Evolutionary conservation across 805 yeast species (phyloP).

Genomic region (Wickerhamomyces bisporus): DNA sequence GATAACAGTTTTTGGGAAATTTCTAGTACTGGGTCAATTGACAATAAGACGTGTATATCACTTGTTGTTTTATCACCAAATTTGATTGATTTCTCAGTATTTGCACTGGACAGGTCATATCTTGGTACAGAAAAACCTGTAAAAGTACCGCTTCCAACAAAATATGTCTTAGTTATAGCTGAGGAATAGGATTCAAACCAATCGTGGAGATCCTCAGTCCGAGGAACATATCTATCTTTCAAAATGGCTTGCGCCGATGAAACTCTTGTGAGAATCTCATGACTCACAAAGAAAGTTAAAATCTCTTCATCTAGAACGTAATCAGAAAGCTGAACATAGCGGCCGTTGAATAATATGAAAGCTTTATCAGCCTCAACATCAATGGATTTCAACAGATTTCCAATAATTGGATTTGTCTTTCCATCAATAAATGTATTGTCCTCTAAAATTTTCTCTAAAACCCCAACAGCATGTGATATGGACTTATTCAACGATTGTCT

Average conservation of each 20-base stretch:
- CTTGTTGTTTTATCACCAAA: conserved; percentile 25
- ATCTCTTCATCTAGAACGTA: conserved; percentile 23
- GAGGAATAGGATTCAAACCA: conserved; percentile 46
- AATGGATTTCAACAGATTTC: conserved; percentile 25
- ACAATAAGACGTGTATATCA: conserved; percentile 48
- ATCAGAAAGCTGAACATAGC: conserved; percentile 36
- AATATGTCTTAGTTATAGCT: conserved; percentile 38
- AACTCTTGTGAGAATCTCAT: conserved; percentile 45
- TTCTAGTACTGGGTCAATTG: conserved; percentile 72
- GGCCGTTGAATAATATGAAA: conserved; percentile 49
- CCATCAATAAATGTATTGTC: conserved; percentile 10
- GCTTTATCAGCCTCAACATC: conserved; percentile 29
- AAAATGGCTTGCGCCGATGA: conserved; percentile 24
- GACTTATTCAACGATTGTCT: conserved; percentile 15
- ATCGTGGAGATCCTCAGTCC: conserved; percentile 26
- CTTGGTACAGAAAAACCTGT: conserved; percentile 40
- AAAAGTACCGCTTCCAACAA: conserved; percentile 22
- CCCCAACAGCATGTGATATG: conserved; percentile 10
- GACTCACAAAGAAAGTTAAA: conserved; percentile 35
- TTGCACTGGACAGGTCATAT: conserved; percentile 36
- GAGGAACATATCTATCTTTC: conserved; percentile 12
- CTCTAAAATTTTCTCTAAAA: conserved; percentile 8
- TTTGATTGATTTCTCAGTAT: conserved; percentile 18
- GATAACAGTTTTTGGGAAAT: conserved; percentile 58
- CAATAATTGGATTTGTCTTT: conserved; percentile 4